Conservation (phyloP, 768 basidiomycete genomes). For the Suillus occidentalis region DNA sequence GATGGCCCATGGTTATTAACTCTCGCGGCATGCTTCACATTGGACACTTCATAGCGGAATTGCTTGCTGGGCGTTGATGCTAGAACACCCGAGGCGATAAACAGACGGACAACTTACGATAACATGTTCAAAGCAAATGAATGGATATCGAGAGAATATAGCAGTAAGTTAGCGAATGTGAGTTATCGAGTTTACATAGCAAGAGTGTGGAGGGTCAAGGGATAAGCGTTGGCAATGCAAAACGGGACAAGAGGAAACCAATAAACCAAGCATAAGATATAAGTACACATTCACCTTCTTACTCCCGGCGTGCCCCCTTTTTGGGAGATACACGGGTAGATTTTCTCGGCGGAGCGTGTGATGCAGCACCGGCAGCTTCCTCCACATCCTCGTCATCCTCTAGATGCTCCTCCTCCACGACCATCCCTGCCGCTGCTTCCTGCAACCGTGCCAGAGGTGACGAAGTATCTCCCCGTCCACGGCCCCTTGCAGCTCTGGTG, state of each 20-base stretch:
- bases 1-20: neutral
- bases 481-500: conserved; percentile 15
- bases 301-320: neutral
- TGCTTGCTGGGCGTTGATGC: neutral
- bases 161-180: conserved; percentile 2
- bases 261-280: conserved; percentile 1
- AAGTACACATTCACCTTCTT: neutral
- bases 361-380: neutral
- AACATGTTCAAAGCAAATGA: neutral
- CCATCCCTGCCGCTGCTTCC: conserved; percentile 28
- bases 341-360: neutral
- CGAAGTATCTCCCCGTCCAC: conserved; percentile 20
- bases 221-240: neutral
- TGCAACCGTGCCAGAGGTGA: conserved; percentile 20
- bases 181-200: neutral
- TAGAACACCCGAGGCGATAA: neutral
- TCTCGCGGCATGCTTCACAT: neutral
- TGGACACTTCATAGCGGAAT: neutral
- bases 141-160: conserved; percentile 1
- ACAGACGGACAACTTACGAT: neutral
- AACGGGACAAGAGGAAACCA: neutral
- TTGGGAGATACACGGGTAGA: neutral
- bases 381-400: conserved; percentile 18
- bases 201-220: neutral
- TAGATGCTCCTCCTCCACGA: conserved; percentile 28